A percentile compares a stretch with the other conserved stretches of the same genome.
Conservation (phyloP, 768 basidiomycete species). For the Exsudoporus frostii region DNA sequence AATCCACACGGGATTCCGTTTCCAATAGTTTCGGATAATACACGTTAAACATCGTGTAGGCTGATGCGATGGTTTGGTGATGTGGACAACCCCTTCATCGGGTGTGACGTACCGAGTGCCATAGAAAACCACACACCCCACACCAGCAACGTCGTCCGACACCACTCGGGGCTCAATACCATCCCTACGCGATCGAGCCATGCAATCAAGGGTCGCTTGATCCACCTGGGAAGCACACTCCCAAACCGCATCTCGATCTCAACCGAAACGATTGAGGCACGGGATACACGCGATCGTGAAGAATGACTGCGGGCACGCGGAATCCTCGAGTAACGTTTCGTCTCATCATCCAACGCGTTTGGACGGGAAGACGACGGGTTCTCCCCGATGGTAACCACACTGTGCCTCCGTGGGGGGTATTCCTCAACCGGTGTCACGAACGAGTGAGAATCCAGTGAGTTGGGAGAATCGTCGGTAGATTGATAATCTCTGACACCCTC, state of each 20-base stretch:
- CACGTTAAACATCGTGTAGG: conserved; percentile 91
- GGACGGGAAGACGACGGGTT: conserved; percentile 16
- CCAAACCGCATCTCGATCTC: conserved; percentile 40
- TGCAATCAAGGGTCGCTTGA: conserved; percentile 57
- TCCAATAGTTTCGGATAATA: conserved; percentile 86
- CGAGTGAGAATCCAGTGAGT: conserved; percentile 24
- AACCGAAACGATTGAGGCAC: conserved; percentile 37
- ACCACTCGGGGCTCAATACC: conserved; percentile 76
- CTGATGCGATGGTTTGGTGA: conserved; percentile 33
- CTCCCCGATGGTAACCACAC: conserved; percentile 31
- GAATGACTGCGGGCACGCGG: background rate
- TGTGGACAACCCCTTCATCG: background rate
- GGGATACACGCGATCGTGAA: conserved; percentile 12
- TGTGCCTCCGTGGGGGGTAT: conserved; percentile 22
- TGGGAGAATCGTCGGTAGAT: conserved; percentile 31
- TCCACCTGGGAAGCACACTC: conserved; percentile 47
- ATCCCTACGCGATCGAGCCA: conserved; percentile 67
- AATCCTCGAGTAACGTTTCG: conserved; percentile 11
- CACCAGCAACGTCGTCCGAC: conserved; percentile 69
- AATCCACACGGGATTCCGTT: conserved; percentile 30
- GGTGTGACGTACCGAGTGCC: conserved; percentile 58
- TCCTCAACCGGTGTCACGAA: conserved; percentile 27
- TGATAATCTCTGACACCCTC: conserved; percentile 26
- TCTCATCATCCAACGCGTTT: conserved; percentile 9
- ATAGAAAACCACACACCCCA: conserved; percentile 78